Conservation (phyloP, 768 basidiomycete species). For the Agaricus sinodeliciosus region DNA sequence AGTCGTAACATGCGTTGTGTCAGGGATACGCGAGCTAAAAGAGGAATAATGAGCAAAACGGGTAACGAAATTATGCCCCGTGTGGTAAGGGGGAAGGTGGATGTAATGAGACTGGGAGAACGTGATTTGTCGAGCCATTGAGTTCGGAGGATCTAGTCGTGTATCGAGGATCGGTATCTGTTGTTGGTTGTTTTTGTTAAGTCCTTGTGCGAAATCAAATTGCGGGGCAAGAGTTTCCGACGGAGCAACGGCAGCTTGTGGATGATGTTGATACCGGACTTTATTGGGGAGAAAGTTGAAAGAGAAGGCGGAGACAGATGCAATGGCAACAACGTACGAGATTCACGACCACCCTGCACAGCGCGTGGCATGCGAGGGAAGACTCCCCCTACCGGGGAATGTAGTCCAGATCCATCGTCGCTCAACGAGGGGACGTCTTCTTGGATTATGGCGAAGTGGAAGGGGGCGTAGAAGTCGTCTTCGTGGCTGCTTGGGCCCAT, state of each 20-base stretch:
- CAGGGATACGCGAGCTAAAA: conserved; percentile 35
- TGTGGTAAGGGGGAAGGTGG: conserved; percentile 38
- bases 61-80: conserved; percentile 35
- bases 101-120: conserved; percentile 30
- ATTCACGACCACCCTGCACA: conserved; percentile 9
- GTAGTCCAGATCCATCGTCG: conserved; percentile 70
- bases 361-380: conserved; percentile 13
- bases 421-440: conserved; percentile 69
- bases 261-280: conserved; percentile 58
- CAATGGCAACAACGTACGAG: conserved; percentile 35
- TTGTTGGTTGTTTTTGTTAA: conserved; percentile 26
- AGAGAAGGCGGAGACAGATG: conserved; percentile 34
- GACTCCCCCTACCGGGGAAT: conserved; percentile 60
- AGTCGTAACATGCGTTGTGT: conserved; percentile 26
- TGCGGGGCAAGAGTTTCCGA: conserved; percentile 42
- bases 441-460: conserved; percentile 40
- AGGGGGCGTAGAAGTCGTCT: conserved; percentile 53
- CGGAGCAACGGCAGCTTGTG: conserved; percentile 30
- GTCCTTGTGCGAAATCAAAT: conserved; percentile 42
- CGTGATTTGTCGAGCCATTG: conserved; percentile 31
- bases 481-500: conserved; percentile 52
- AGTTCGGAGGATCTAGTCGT: conserved; percentile 35
- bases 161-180: conserved; percentile 45
- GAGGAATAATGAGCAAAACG: conserved; percentile 22
- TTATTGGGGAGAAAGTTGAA: conserved; percentile 43